phyloP scores from a whole-genome alignment of 1,139 yeast species.

The Saccharomyces hybrid region DNA sequence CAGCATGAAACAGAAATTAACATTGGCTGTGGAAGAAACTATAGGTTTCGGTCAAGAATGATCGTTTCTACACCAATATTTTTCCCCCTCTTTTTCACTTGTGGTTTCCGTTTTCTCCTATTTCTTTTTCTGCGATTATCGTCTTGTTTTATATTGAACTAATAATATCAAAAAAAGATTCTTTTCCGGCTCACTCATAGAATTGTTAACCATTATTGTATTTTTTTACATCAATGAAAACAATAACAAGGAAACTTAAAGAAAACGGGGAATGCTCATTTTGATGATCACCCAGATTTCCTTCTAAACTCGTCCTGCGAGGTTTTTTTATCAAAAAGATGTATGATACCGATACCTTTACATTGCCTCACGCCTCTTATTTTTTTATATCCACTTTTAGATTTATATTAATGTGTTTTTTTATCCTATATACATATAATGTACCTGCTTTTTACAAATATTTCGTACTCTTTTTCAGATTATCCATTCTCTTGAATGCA shows the following conservation, averaged over 20 bases:
- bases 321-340: neutral
- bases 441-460: neutral
- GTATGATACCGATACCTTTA: neutral
- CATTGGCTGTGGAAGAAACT: conserved; percentile 87
- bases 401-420: neutral
- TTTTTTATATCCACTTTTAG: neutral
- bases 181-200: neutral
- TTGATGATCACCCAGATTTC: neutral
- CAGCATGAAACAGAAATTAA: conserved; percentile 68
- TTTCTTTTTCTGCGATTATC: neutral
- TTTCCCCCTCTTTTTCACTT: neutral
- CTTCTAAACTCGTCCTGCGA: neutral
- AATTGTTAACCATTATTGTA: neutral
- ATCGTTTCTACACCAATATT: conserved; percentile 1
- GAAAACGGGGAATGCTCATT: neutral
- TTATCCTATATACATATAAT: neutral
- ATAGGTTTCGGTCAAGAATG: conserved; percentile 96
- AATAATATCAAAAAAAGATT: neutral
- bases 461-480: neutral
- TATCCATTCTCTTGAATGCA: no score
- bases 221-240: neutral
- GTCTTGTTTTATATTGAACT: neutral
- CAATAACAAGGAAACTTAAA: neutral
- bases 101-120: neutral
- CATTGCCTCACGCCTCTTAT: neutral